Percentiles rank a stretch among this genome's conserved stretches.
Evolutionary conservation across 1,284 basidiomycete genomes (phyloP).

Genomic region (Trametes sp.): DNA sequence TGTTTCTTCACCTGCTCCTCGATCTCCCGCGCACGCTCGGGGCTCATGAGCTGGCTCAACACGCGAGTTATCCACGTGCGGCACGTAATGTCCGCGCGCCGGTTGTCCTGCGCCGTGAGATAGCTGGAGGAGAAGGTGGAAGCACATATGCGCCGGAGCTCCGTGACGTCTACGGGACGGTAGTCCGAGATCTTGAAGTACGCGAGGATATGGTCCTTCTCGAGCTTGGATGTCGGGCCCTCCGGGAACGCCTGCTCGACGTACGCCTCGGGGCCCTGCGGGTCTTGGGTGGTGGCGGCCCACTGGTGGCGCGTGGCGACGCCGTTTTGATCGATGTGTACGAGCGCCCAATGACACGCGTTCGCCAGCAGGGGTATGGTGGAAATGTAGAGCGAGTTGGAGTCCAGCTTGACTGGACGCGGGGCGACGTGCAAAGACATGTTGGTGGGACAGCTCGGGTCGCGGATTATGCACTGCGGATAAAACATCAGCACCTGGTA

Average conservation of each 20-base stretch:
- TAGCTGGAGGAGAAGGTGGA: conserved; percentile 25
- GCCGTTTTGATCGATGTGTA: conserved; percentile 31
- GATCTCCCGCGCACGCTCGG: conserved; percentile 24
- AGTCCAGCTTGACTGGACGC: conserved; percentile 13
- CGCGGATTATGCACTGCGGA: neutral
- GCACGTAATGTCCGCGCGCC: conserved; percentile 29
- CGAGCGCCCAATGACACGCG: conserved; percentile 34
- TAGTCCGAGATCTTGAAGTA: conserved; percentile 33
- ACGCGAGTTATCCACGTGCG: conserved; percentile 34
- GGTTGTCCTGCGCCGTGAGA: conserved; percentile 30
- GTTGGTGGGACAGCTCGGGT: neutral
- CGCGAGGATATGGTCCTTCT: conserved; percentile 28
- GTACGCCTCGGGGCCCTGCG: conserved; percentile 30
- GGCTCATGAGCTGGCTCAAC: conserved; percentile 22
- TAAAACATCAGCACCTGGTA: neutral
- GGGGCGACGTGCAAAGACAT: neutral
- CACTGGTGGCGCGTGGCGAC: conserved; percentile 34
- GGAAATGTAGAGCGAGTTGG: conserved; percentile 25
- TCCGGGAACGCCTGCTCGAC: conserved; percentile 29
- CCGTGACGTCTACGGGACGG: conserved; percentile 18
- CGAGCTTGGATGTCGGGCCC: conserved; percentile 24
- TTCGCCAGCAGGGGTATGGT: conserved; percentile 30
- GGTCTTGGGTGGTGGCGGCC: conserved; percentile 30
- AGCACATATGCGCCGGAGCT: conserved; percentile 22
- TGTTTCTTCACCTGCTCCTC: conserved; percentile 27